phyloP scores from a whole-genome alignment of 2,329 filamentous ascomycete species.

The Emergomyces orientalis region DNA sequence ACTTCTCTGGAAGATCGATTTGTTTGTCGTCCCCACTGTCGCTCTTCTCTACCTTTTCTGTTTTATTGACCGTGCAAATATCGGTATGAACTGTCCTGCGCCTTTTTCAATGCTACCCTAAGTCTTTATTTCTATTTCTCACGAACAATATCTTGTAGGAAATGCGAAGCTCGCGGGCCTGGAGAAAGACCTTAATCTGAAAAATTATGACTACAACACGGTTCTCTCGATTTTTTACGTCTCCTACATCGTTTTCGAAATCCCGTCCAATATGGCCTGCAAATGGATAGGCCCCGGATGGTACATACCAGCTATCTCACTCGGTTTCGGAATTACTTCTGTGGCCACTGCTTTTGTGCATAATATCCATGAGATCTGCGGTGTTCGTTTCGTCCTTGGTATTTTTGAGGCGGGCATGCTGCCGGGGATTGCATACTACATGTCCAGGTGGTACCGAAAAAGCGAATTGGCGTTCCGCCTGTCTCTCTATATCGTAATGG shows the following conservation, averaged over 20 bases:
- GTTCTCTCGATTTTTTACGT: conserved; percentile 62
- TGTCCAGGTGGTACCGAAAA: conserved; percentile 62
- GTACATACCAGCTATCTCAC: conserved; percentile 55
- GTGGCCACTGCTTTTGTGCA: conserved; percentile 58
- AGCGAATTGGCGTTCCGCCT: conserved; percentile 59
- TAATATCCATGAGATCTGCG: conserved; percentile 44
- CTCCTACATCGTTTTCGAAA: conserved; percentile 63
- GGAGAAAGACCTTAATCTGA: conserved; percentile 51
- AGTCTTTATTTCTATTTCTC: not conserved
- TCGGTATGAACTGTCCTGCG: conserved; percentile 41
- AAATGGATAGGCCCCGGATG: conserved; percentile 64
- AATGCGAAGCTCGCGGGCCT: conserved; percentile 59
- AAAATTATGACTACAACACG: conserved; percentile 58
- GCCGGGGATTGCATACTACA: conserved; percentile 64
- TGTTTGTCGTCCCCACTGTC: conserved; percentile 57
- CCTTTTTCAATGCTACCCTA: not conserved
- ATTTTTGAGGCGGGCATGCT: conserved; percentile 66
- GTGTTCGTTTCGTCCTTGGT: conserved; percentile 58
- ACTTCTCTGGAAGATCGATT: conserved; percentile 55
- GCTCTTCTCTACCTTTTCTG: conserved; percentile 60
- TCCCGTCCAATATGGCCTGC: conserved; percentile 58
- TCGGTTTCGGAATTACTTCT: conserved; percentile 56
- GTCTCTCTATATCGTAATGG: conserved; percentile 60
- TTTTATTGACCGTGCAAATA: conserved; percentile 66
- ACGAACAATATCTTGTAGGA: conserved; percentile 34